phyloP scores from a whole-genome alignment of 805 yeast species.

The Scheffersomyces spartinae region DNA sequence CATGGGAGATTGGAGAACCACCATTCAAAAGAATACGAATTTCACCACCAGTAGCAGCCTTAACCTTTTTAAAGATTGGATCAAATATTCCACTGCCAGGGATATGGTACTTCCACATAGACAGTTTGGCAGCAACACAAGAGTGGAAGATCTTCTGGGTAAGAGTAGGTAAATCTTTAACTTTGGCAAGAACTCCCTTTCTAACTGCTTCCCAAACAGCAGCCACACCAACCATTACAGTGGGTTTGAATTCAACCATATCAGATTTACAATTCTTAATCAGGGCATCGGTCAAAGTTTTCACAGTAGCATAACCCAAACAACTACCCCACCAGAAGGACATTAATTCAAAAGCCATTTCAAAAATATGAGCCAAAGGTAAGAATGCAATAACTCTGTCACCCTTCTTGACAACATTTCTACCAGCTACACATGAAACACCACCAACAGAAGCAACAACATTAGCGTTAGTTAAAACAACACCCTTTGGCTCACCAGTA shows the following conservation, averaged over 20 bases:
- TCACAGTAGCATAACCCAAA: slow-evolving; percentile 85
- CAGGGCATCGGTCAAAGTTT: slow-evolving; percentile 76
- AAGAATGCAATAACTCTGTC: slow-evolving; percentile 82
- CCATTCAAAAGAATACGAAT: slow-evolving; percentile 71
- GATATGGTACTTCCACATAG: slow-evolving; percentile 49
- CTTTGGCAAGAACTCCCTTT: slow-evolving; percentile 79
- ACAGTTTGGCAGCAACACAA: slow-evolving; percentile 65
- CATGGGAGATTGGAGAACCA: slow-evolving; percentile 78
- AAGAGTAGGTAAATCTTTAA: slow-evolving; percentile 50
- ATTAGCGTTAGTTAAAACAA: slow-evolving; percentile 52
- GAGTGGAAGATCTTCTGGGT: slow-evolving; percentile 83
- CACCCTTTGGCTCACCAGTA: slow-evolving; percentile 82
- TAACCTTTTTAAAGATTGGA: slow-evolving; percentile 75
- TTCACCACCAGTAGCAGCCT: slow-evolving; percentile 91
- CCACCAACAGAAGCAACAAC: slow-evolving; percentile 85
- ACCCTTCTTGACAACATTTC: slow-evolving; percentile 33
- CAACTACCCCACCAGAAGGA: slow-evolving; percentile 82
- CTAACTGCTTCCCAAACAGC: slow-evolving; percentile 96
- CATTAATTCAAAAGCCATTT: slow-evolving; percentile 74
- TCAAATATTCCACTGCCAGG: slow-evolving; percentile 72
- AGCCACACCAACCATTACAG: slow-evolving; percentile 96
- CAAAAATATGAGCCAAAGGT: slow-evolving; percentile 95
- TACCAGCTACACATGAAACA: slow-evolving; percentile 49
- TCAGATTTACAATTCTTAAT: slow-evolving; percentile 83
- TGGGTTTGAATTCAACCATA: slow-evolving; percentile 76